Percentiles rank a stretch among this genome's conserved stretches.
These are phyloP conservation scores for Phytophthora chlamydospora DNA, from an alignment of 352 stramenopile genomes.

Conservation along the genomic window DNA sequence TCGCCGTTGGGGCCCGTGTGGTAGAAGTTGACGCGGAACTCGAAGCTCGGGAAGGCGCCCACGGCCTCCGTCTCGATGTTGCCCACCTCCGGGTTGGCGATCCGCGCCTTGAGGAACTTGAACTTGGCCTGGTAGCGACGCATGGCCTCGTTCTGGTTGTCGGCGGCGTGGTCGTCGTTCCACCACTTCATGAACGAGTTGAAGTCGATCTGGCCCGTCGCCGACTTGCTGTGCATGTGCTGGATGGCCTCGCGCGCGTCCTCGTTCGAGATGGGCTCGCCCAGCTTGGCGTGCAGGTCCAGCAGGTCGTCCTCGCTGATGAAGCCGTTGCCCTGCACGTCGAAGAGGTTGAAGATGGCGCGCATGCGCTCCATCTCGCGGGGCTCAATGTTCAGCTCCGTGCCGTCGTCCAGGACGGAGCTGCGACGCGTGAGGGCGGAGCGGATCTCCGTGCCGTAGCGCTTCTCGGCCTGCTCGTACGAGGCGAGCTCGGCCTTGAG, in stretches of 20 bases:
- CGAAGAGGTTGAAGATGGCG: conserved; percentile 84
- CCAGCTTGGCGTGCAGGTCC: conserved; percentile 83
- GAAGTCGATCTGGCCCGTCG: conserved; percentile 78
- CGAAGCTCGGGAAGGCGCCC: conserved; percentile 87
- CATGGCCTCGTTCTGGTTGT: conserved; percentile 80
- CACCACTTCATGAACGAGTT: conserved; percentile 91
- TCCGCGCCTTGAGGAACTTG: conserved; percentile 90
- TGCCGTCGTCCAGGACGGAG: conserved; percentile 79
- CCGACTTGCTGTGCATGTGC: conserved; percentile 67
- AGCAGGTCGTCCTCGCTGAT: conserved; percentile 80
- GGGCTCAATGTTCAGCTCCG: conserved; percentile 78
- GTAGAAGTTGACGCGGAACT: conserved; percentile 92
- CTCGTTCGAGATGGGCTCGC: conserved; percentile 78
- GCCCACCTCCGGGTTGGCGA: conserved; percentile 82
- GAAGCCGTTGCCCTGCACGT: conserved; percentile 81
- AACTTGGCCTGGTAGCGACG: conserved; percentile 88
- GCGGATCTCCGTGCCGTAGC: conserved; percentile 64
- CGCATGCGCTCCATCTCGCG: conserved; percentile 89
- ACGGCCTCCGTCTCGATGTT: conserved; percentile 79
- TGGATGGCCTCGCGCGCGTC: conserved; percentile 74
- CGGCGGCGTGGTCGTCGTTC: conserved; percentile 81
- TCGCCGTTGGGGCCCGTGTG: conserved; percentile 76
- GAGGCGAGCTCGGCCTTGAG: conserved; percentile 74
- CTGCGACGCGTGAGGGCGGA: conserved; percentile 62
- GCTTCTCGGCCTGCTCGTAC: conserved; percentile 84